phyloP scores from a whole-genome alignment of 805 yeast species.

The Teunomyces kruisii region DNA sequence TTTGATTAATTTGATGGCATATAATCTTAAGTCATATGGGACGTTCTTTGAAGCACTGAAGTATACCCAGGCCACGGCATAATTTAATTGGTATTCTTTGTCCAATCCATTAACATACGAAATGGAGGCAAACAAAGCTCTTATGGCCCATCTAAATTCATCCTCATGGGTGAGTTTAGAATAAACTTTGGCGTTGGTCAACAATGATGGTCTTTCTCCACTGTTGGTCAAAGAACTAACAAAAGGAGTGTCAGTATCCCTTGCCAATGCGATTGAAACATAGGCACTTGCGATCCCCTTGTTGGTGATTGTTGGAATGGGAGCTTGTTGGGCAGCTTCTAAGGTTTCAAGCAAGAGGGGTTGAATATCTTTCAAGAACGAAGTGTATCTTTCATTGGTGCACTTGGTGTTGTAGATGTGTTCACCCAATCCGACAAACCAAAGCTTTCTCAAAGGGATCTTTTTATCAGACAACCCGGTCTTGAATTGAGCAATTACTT shows the following conservation, averaged over 20 bases:
- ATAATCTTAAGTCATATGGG: constrained; percentile 30
- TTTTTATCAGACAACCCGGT: constrained; percentile 70
- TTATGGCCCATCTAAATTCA: constrained; percentile 55
- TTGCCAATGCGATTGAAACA: constrained; percentile 38
- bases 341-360: constrained; percentile 27
- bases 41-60: constrained; percentile 44
- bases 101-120: constrained; percentile 11
- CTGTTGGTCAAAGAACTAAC: constrained; percentile 31
- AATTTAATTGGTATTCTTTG: constrained; percentile 15
- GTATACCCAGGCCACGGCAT: constrained; percentile 53
- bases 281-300: constrained; percentile 56
- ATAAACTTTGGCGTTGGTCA: constrained; percentile 48
- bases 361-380: constrained; percentile 13
- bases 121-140: constrained; percentile 41
- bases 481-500: constrained; percentile 34
- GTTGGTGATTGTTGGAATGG: constrained; percentile 52
- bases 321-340: constrained; percentile 48
- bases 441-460: constrained; percentile 57
- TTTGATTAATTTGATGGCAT: constrained; percentile 31
- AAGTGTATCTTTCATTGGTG: background rate
- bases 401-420: constrained; percentile 5
- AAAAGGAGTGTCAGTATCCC: constrained; percentile 11
- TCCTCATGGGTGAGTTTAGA: constrained; percentile 45
- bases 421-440: constrained; percentile 58
- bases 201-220: constrained; percentile 49